A percentile compares a stretch with the other conserved stretches of the same genome.
phyloP scores from a whole-genome alignment of 2,329 filamentous ascomycete species.

The Trichoderma sp. region DNA sequence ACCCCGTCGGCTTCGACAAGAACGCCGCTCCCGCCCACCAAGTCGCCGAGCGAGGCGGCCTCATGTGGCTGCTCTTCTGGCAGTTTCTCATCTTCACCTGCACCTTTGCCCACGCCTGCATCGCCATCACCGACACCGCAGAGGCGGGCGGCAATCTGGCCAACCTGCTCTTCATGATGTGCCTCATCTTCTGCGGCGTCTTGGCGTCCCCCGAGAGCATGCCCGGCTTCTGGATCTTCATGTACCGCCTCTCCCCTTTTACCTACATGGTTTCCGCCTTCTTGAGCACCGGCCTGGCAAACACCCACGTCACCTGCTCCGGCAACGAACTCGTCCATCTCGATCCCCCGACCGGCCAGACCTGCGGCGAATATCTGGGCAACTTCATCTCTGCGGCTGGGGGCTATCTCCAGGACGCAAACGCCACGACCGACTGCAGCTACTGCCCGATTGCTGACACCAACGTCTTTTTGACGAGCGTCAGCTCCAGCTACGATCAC shows the following conservation, averaged over 20 bases:
- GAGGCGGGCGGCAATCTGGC: slow-evolving; percentile 6
- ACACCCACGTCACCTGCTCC: slow-evolving; percentile 46
- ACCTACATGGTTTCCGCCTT: slow-evolving; percentile 53
- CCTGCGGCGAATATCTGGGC: slow-evolving; percentile 56
- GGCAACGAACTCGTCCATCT: slow-evolving; percentile 50
- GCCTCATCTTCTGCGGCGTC: slow-evolving; percentile 72
- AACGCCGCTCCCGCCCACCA: slow-evolving; percentile 4
- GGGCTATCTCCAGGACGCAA: neutral
- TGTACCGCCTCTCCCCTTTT: slow-evolving; percentile 2
- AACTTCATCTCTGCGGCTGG: slow-evolving; percentile 40
- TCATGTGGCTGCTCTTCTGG: slow-evolving; percentile 16
- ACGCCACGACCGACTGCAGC: neutral
- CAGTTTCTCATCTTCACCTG: slow-evolving; percentile 16
- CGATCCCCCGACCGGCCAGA: slow-evolving; percentile 47
- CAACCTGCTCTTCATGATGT: slow-evolving; percentile 47
- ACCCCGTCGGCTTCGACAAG: slow-evolving; percentile 2
- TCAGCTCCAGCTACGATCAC: slow-evolving; percentile 5
- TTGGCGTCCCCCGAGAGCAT: slow-evolving; percentile 61
- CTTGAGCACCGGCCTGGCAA: slow-evolving; percentile 57
- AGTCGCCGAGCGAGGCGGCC: neutral
- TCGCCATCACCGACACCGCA: slow-evolving; percentile 12
- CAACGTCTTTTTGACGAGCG: slow-evolving; percentile 1
- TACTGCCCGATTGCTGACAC: slow-evolving; percentile 13
- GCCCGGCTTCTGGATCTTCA: slow-evolving; percentile 59
- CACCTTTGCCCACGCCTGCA: slow-evolving; percentile 37